Base-by-base conservation (phyloP, 2,329 filamentous ascomycete species). In the Sordariomycetes sp. region DNA sequence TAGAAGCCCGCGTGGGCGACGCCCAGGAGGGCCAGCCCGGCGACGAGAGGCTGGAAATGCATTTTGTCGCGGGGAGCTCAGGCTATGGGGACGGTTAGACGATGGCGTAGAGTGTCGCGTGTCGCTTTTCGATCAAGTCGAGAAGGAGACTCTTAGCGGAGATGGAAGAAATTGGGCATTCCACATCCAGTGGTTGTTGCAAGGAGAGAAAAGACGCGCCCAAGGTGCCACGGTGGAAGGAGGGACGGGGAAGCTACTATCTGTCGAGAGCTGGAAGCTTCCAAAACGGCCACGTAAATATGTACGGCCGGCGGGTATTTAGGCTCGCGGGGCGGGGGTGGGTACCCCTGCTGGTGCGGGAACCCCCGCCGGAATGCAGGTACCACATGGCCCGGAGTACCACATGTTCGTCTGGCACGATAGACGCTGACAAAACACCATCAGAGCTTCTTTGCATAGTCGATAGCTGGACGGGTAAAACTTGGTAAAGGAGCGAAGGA, bases 1-100 rank as follows among this genome's bases (percentile, higher is more conserved):
- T 99, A 99, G 60, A 99, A 71, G 62, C 82, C 83, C 62, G 87
- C 86, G 57, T 84, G 82, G 58, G 79, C 79, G 55, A 78, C 78
- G 58, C 82, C 77, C 61, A 94, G 74, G 54, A 89, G 72, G 59
- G 83, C 82, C 59, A 81, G 75, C 60, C 79, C 78, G 62, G 80
- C 76, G 66, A 79, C 72, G 66, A 83, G 67, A 54, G 76, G 69
- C 61, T 73, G 70, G 60, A 74, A 75, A 67, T 81, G 78, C 81
- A 84, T 84, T 32, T 84, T 32, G 28, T 32, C 62, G 61, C 69
- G 45, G 22, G 52, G 52, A 20, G 22, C 32, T 48, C 13, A 45
- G 28, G 51, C 10, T 35, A 34, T 34, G n/a, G n/a, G n/a, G n/a
- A n/a, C n/a, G n/a, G n/a, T n/a, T n/a, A 25, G 39, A 39, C 28